Evolutionary conservation across 129 eudicot species (phyloP).

Genomic region (Saussurea involucrata): DNA sequence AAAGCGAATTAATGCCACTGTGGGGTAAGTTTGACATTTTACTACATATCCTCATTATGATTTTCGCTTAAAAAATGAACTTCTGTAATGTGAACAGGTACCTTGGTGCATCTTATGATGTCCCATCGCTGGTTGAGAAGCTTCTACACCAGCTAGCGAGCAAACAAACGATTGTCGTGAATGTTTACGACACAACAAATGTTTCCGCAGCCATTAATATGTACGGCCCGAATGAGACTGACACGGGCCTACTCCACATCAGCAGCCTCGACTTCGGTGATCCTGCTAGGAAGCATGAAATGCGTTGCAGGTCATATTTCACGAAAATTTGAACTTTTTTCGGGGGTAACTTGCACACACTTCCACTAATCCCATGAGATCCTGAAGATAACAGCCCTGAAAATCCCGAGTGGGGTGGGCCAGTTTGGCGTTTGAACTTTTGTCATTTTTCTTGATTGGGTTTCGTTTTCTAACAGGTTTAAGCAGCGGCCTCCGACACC

Average conservation of each 20-base stretch:
- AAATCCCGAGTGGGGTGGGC: too few species aligned
- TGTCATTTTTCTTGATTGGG: not conserved
- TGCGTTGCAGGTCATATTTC: constrained; percentile 78
- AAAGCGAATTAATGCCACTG: constrained; percentile 73
- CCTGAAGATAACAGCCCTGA: too few species aligned
- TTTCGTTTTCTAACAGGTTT: constrained; percentile 44
- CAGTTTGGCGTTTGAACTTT: too few species aligned
- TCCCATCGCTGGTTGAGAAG: constrained; percentile 85
- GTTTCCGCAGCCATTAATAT: constrained; percentile 47
- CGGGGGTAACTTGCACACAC: not conserved
- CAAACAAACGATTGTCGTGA: constrained; percentile 83
- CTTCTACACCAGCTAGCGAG: constrained; percentile 92
- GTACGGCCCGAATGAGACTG: constrained; percentile 65
- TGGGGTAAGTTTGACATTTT: constrained; percentile 49
- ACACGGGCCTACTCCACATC: constrained; percentile 55
- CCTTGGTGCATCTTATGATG: constrained; percentile 87
- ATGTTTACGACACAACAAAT: constrained; percentile 86
- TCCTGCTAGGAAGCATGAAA: constrained; percentile 86
- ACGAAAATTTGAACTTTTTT: not conserved
- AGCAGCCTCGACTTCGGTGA: constrained; percentile 89
- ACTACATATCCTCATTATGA: not conserved
- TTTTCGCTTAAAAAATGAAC: not conserved
- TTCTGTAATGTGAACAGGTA: constrained; percentile 42
- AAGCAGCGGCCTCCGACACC: constrained; percentile 65
- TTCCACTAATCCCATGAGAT: too few species aligned